Percentiles rank a stretch among this genome's conserved stretches.
Conservation (phyloP, 1,284 basidiomycete species). For the Cutaneotrichosporon sp. region DNA sequence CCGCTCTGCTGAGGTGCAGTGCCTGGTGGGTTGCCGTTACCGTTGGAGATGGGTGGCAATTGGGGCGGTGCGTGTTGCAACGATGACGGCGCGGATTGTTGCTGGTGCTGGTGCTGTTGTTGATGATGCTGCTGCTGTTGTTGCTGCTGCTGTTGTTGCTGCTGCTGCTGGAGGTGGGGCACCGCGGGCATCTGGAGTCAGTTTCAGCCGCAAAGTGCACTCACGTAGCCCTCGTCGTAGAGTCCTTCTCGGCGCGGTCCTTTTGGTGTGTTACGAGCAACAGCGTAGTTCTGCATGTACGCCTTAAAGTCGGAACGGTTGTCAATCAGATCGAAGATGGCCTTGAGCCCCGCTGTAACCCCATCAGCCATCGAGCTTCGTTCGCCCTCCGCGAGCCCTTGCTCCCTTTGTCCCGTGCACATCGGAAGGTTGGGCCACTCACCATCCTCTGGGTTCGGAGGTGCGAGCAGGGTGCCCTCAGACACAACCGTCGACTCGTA, state of each 20-base stretch:
- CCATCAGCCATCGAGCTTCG: constrained; percentile 1
- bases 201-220: not conserved
- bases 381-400: no score
- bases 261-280: constrained; percentile 63
- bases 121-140: not conserved
- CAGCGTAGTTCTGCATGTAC: constrained; percentile 94
- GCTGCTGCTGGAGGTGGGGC: constrained; percentile 10
- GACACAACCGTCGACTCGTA: constrained; percentile 85
- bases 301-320: constrained; percentile 90
- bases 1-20: not conserved
- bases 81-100: not conserved
- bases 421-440: constrained; percentile 2
- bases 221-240: constrained; percentile 76
- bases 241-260: constrained; percentile 78
- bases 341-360: constrained; percentile 63
- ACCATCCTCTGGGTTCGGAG: constrained; percentile 34
- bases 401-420: no score
- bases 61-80: not conserved
- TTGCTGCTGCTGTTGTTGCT: not conserved
- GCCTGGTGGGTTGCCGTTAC: constrained; percentile 8
- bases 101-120: not conserved
- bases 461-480: constrained; percentile 70
- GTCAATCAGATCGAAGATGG: constrained; percentile 85
- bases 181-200: constrained; percentile 13
- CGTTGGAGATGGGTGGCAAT: constrained; percentile 9